Percentiles rank a stretch among this genome's conserved stretches.
These are phyloP conservation scores for Ganoderma lucidum DNA, from an alignment of 1,284 basidiomycete genomes.

Conservation along the genomic window DNA sequence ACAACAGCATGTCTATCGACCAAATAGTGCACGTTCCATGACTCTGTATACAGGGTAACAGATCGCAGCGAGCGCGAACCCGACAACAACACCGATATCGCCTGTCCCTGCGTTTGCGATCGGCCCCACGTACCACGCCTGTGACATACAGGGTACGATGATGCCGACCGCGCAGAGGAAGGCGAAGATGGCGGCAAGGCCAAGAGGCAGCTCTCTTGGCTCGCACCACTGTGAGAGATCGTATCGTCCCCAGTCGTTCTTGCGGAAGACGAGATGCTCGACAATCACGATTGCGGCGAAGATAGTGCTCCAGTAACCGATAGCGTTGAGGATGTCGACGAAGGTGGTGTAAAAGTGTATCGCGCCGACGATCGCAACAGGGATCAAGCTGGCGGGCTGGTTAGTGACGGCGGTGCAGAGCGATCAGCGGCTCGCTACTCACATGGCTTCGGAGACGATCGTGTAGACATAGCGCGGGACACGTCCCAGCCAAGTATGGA, in stretches of 20 bases:
- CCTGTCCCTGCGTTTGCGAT: slow-evolving; percentile 57
- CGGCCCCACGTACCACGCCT: slow-evolving; percentile 64
- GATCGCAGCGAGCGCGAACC: slow-evolving; percentile 50
- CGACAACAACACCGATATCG: slow-evolving; percentile 63
- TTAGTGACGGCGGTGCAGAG: slow-evolving; percentile 13
- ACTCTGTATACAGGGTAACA: slow-evolving; percentile 51
- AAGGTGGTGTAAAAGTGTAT: slow-evolving; percentile 65
- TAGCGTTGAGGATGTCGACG: slow-evolving; percentile 62
- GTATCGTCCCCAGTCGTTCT: slow-evolving; percentile 44
- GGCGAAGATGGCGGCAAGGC: slow-evolving; percentile 58
- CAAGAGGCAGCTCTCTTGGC: slow-evolving; percentile 50
- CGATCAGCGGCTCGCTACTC: slow-evolving; percentile 29
- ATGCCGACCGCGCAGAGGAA: slow-evolving; percentile 58
- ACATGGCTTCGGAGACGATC: slow-evolving; percentile 77
- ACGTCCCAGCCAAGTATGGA: slow-evolving; percentile 59
- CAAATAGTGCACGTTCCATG: slow-evolving; percentile 42
- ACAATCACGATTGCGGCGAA: slow-evolving; percentile 61
- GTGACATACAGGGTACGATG: slow-evolving; percentile 66
- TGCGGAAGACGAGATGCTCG: slow-evolving; percentile 67
- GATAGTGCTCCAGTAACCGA: slow-evolving; percentile 67
- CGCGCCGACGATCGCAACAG: slow-evolving; percentile 66
- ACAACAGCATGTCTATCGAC: slow-evolving; percentile 13
- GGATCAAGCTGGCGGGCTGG: slow-evolving; percentile 53
- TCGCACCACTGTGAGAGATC: slow-evolving; percentile 51
- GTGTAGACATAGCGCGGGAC: slow-evolving; percentile 82